Evolutionary conservation across 1,284 basidiomycete genomes (phyloP), one percentile per base, ranked within the genome.

Genomic region (Leccinum insigne): DNA sequence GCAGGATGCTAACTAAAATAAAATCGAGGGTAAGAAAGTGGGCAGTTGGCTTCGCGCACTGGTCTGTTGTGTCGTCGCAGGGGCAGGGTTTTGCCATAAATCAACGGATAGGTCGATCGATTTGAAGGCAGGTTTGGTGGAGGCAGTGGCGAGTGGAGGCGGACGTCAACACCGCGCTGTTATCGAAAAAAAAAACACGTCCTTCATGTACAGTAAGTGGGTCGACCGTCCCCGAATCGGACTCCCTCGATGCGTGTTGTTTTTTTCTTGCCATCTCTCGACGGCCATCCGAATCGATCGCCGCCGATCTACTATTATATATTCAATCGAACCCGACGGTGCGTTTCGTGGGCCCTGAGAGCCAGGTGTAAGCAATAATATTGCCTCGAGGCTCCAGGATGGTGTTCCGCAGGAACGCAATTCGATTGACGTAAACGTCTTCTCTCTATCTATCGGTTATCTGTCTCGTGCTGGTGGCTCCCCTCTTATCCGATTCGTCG

Each of bases 341-440:
- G 38, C 5, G 26, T 66, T 44, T 54, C 47, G 67, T 47, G 40
- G 54, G 44, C 67, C 66, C 63, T 38, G 67, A 69, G 2, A 9
- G 44, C 38, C 47, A 69, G 67, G 62, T 63, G 49, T 63, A 58
- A 54, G 42, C 44, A 42, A 10, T 57, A 29, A 29, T 32, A 29
- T 32, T 58, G 68, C 68, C 68, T 71, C 70, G 70, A 70, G 70
- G 68, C 49, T 40, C 54, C 69, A 69, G 69, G 67, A 69, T 16
- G 66, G 67, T 59, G 68, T 58, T 58, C 68, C 40, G 40, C 18
- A 38, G 47, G 32, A 29, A 10, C 13, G 32, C 54, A 54, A 56
- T n/a, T 5, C 35, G 52, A 67, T 60, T 70, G 60, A 71, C 68
- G 68, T 69, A 69, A 69, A 13, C 6, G 38, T 21, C 67, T 69